phyloP scores from a whole-genome alignment of 1,284 basidiomycete genomes.

The Ganoderma lingzhi region DNA sequence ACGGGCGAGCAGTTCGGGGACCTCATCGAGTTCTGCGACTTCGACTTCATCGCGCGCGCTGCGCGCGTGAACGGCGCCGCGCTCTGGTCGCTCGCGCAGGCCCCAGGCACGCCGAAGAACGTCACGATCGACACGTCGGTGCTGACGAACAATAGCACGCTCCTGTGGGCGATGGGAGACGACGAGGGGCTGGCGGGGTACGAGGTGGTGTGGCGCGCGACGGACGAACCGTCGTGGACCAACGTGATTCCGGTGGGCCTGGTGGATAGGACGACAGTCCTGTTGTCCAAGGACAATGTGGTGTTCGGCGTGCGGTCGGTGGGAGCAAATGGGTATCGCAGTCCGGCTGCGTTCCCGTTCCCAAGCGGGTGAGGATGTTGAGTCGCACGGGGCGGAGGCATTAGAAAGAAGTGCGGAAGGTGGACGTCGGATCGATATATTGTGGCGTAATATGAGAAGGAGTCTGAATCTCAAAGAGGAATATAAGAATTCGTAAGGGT shows the following conservation, averaged over 20 bases:
- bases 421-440: not conserved
- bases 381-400: not conserved
- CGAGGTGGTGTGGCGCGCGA: constrained; percentile 60
- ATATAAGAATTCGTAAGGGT: not conserved
- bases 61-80: constrained; percentile 59
- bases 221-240: constrained; percentile 56
- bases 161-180: constrained; percentile 52
- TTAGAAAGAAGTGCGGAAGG: not conserved
- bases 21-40: constrained; percentile 59
- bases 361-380: constrained; percentile 17
- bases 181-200: constrained; percentile 50
- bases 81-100: constrained; percentile 60
- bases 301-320: constrained; percentile 59
- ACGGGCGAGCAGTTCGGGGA: constrained; percentile 62
- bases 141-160: constrained; percentile 61
- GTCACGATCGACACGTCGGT: constrained; percentile 53
- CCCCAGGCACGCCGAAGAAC: constrained; percentile 58
- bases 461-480: not conserved
- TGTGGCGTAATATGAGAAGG: not conserved
- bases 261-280: constrained; percentile 49
- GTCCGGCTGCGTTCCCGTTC: constrained; percentile 57
- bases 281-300: constrained; percentile 60
- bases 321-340: constrained; percentile 58
- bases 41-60: constrained; percentile 57
- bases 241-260: constrained; percentile 57